These are phyloP conservation scores for Fusarium subglutinans DNA, from an alignment of 2,329 filamentous ascomycete species.

Conservation along the genomic window DNA sequence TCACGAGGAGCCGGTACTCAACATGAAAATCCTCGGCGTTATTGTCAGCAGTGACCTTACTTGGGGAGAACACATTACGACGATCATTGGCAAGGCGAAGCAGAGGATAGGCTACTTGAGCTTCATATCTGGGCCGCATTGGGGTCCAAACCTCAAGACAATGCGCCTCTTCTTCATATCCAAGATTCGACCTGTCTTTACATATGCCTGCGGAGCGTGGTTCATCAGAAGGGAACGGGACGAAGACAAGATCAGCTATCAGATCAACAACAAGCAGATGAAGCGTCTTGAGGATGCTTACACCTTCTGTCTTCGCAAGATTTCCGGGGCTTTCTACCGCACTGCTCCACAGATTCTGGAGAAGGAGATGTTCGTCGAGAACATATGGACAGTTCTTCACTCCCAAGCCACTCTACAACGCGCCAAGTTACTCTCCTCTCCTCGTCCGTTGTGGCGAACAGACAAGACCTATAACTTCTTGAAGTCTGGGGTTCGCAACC, in stretches of 20 bases:
- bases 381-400: not conserved
- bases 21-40: not conserved
- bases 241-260: not conserved
- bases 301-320: not conserved
- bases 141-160: not conserved
- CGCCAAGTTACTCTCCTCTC: not conserved
- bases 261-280: not conserved
- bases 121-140: not conserved
- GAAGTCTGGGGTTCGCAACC: not conserved
- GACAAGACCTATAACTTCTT: not conserved
- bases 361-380: slow-evolving; percentile 14
- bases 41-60: not conserved
- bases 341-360: not conserved
- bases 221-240: not conserved
- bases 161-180: slow-evolving; percentile 19
- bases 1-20: rapidly evolving
- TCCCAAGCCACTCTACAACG: not conserved
- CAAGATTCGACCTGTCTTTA: slow-evolving; percentile 5
- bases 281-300: not conserved
- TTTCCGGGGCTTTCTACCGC: not conserved
- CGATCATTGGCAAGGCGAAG: not conserved
- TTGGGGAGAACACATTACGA: not conserved
- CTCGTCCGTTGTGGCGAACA: not conserved
- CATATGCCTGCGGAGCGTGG: slow-evolving; percentile 16
- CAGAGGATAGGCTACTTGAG: not conserved